Conservation (phyloP, 192 early-diverging fungal species). For the Entophlyctis helioformis region DNA sequence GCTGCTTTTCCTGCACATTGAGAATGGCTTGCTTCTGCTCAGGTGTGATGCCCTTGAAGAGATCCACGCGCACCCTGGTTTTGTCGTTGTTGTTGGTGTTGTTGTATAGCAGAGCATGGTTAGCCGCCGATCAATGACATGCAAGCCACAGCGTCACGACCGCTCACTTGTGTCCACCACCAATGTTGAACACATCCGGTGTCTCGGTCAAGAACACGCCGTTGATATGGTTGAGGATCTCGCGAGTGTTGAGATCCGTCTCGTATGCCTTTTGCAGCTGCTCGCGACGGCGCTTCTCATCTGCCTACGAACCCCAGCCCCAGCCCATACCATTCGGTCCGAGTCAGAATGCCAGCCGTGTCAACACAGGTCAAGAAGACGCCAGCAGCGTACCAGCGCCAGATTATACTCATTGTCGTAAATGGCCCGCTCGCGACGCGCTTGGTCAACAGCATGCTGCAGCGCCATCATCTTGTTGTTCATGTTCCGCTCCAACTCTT, state of each 20-base stretch:
- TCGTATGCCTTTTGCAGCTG: slow-evolving; percentile 10
- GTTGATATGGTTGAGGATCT: slow-evolving; percentile 28
- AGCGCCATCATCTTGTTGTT: slow-evolving; percentile 19
- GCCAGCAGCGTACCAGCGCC: slow-evolving; percentile 14
- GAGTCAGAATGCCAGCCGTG: too few relatives aligned
- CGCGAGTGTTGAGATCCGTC: slow-evolving; percentile 22
- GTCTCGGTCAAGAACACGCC: slow-evolving; percentile 39
- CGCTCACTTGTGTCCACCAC: slow-evolving; percentile 35
- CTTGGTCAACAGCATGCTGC: slow-evolving; percentile 18
- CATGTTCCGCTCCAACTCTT: slow-evolving; percentile 25
- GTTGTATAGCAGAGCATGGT: too few relatives aligned
- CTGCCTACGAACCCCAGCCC: too few relatives aligned
- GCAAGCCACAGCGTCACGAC: background rate
- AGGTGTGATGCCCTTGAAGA: slow-evolving; percentile 43
- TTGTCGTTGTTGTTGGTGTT: too few relatives aligned
- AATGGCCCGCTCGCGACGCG: slow-evolving; percentile 15
- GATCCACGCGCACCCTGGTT: slow-evolving; percentile 37
- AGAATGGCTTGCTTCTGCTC: slow-evolving; percentile 29
- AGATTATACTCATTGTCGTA: slow-evolving; percentile 28
- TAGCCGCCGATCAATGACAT: too few relatives aligned
- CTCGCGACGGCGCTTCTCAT: slow-evolving; percentile 25
- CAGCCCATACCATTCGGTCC: too few relatives aligned
- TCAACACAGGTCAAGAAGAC: background rate
- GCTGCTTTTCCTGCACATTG: slow-evolving; percentile 29
- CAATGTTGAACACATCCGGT: slow-evolving; percentile 36